Evolutionary conservation across 345 rosid genomes (phyloP).

Genomic region (Schrenkiella parvula): DNA sequence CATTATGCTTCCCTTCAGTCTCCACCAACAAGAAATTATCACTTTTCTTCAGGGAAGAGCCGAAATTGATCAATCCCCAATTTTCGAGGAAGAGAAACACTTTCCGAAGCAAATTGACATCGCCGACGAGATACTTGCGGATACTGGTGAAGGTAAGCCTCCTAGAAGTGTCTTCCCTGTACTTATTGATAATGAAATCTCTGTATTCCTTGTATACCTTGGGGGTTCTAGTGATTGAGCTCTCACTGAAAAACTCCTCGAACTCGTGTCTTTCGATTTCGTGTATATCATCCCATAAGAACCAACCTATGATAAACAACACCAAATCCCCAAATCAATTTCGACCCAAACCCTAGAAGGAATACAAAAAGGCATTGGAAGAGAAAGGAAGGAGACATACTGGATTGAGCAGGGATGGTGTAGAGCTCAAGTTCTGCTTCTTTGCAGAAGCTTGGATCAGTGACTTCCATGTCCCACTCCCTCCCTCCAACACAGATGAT

Average conservation of each 20-base stretch:
- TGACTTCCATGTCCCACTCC: conserved; percentile 32
- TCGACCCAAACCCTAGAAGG: neutral
- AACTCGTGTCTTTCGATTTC: conserved; percentile 69
- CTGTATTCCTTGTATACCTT: conserved; percentile 90
- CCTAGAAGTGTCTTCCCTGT: conserved; percentile 68
- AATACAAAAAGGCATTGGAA: neutral
- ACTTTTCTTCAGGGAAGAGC: conserved; percentile 8
- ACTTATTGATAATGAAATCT: conserved; percentile 87
- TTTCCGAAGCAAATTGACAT: conserved; percentile 71
- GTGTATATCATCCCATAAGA: conserved; percentile 90
- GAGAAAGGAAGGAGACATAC: conserved; percentile 37
- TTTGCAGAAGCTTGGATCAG: conserved; percentile 41
- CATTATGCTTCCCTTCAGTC: conserved; percentile 25
- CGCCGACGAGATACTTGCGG: conserved; percentile 77
- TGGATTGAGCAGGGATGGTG: conserved; percentile 74
- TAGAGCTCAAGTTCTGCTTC: conserved; percentile 62
- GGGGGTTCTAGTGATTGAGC: conserved; percentile 82
- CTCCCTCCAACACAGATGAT: no score
- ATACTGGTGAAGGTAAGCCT: conserved; percentile 74
- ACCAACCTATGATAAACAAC: conserved; percentile 63
- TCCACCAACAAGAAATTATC: conserved; percentile 26
- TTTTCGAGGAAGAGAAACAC: conserved; percentile 63
- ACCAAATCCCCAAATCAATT: conserved; percentile 8
- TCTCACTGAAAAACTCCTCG: conserved; percentile 75
- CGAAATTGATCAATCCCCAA: conserved; percentile 82